Percentiles rank a stretch among this genome's conserved stretches.
Evolutionary conservation across 2,329 filamentous ascomycete genomes (phyloP).

Genomic region (Aspergillus tamarii): DNA sequence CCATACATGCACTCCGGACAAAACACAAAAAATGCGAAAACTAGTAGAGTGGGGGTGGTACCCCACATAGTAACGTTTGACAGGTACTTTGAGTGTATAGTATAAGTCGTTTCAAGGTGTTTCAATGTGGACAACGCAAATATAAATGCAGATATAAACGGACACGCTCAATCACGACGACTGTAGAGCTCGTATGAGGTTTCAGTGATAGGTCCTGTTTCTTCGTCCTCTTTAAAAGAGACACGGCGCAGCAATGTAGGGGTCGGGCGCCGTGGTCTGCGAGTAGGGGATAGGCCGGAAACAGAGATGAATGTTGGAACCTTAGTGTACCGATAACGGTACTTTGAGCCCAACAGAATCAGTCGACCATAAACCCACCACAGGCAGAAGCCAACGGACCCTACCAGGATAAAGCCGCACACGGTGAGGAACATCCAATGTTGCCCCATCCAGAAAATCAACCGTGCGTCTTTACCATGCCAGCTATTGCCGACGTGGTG

Average conservation of each 20-base stretch:
- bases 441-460: conserved; percentile 67
- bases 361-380: conserved; percentile 57
- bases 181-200: conserved; percentile 44
- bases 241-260: conserved; percentile 42
- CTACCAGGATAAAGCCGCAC: conserved; percentile 54
- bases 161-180: conserved; percentile 34
- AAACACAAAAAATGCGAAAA: not conserved
- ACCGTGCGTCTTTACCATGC: conserved; percentile 65
- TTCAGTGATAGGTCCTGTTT: conserved; percentile 34
- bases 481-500: conserved; percentile 67
- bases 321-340: conserved; percentile 44
- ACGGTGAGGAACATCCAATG: conserved; percentile 61
- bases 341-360: conserved; percentile 44
- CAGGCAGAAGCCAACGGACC: conserved; percentile 49
- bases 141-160: conserved; percentile 9
- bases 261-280: conserved; percentile 37
- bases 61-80: not conserved
- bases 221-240: conserved; percentile 47
- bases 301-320: conserved; percentile 31
- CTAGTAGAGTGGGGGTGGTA: not conserved
- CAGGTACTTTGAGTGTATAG: not conserved
- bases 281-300: conserved; percentile 37
- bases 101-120: conserved; percentile 25
- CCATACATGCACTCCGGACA: conserved; percentile 27
- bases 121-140: conserved; percentile 11